Base-by-base conservation (phyloP, 2,329 filamentous ascomycete species). In the Ophiosphaerella korrae region DNA sequence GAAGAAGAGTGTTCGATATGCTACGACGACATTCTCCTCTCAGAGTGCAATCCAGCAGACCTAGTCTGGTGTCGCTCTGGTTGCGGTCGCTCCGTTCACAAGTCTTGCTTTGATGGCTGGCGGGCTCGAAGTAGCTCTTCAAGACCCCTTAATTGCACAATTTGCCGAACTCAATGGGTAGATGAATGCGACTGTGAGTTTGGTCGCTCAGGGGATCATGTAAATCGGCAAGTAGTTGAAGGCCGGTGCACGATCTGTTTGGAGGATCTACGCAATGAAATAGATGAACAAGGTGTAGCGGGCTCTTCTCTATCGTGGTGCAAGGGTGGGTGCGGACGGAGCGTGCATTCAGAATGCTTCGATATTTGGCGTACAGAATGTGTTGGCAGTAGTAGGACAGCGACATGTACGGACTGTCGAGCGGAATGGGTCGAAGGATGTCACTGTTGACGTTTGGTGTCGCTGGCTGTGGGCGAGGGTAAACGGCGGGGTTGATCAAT, bases 1-100 rank as follows among this genome's bases (percentile, higher is more conserved):
- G 29, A 56, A 13, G 51, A 54, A 14, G 46, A 57, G 3, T 66
- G 63, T n/a, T 44, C 60, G 5, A 66, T 66, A 13, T 68, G 62
- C 45, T 52, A 58, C 29, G 51, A 55, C 2, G 53, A 48, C 41
- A 38, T 11, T 3, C 38, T 14, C 7, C 42, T 60, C 2, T 50
- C 52, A 5, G 31, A 54, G 2, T 37, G 29, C 5, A 14, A 36
- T 1, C 35, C 50, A 2, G n/a, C 42, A 0, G 52, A 53, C 9
- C 36, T 64, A 0, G 49, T 57, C 8, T 66, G 63, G 61, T 64
- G 61, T 42, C 53, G 53, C 26, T 52, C 47, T 5, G 36, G 36
- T 12, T 63, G 62, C 46, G 61, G 61, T 1, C 46, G 45, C 0
- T 51, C 45, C 0, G 34, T 65, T 1, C 62, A 65, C 43, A 48